These are phyloP conservation scores for Chaetomiaceae sp. DNA, from an alignment of 2,329 filamentous ascomycete genomes.

Conservation along the genomic window DNA sequence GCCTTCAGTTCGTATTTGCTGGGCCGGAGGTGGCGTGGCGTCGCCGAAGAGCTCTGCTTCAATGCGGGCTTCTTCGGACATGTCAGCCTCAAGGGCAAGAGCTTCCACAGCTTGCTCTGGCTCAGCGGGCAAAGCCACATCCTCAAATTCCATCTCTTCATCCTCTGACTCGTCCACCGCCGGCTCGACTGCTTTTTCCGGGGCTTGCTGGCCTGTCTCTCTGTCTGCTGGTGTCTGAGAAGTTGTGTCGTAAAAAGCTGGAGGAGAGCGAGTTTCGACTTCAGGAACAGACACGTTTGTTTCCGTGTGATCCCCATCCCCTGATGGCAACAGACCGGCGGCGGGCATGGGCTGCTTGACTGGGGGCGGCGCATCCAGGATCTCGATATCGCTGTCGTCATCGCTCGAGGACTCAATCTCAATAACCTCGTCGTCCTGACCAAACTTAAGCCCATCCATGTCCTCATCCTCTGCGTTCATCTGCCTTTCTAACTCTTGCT, in stretches of 20 bases:
- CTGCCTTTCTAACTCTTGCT: slow-evolving; percentile 51
- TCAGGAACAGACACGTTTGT: not conserved
- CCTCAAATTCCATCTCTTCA: slow-evolving; percentile 35
- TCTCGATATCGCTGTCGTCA: slow-evolving; percentile 52
- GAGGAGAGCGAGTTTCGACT: not conserved
- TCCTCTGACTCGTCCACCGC: slow-evolving; percentile 16
- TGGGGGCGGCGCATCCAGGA: slow-evolving; percentile 46
- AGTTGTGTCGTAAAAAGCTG: too few species aligned
- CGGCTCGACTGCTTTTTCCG: not conserved
- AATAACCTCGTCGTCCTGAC: slow-evolving; percentile 48
- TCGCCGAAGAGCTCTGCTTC: slow-evolving; percentile 28
- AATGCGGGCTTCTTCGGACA: slow-evolving; percentile 27
- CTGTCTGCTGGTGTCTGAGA: not conserved
- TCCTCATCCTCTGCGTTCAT: slow-evolving; percentile 61
- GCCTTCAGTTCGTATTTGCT: slow-evolving; percentile 26
- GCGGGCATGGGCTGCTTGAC: slow-evolving; percentile 22
- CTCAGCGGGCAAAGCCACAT: slow-evolving; percentile 28
- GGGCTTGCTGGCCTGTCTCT: not conserved
- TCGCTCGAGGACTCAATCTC: slow-evolving; percentile 60
- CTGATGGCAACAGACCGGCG: slow-evolving; percentile 14
- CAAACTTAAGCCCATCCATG: slow-evolving; percentile 47
- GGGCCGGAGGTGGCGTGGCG: slow-evolving; percentile 21
- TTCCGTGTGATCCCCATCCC: too few species aligned
- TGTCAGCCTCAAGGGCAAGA: slow-evolving; percentile 14
- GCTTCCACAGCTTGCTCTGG: not conserved